Percentiles rank a stretch among this genome's conserved stretches.
Evolutionary conservation across 2,329 filamentous ascomycete species (phyloP).

Genomic region (Trichoderma polysporum): DNA sequence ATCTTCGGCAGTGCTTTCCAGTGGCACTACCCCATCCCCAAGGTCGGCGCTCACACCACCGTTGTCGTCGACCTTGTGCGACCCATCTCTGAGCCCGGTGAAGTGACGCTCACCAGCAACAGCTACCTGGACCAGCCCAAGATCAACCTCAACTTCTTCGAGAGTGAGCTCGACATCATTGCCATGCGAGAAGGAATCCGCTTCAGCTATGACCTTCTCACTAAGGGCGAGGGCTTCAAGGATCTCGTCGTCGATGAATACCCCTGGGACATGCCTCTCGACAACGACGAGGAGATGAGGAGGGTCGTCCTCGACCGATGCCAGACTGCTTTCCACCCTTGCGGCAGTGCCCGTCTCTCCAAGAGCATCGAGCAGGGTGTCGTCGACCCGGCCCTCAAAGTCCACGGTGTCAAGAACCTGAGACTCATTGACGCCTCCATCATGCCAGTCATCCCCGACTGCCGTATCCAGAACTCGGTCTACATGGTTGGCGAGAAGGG

Average conservation of each 20-base stretch:
- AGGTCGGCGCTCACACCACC: conserved; percentile 51
- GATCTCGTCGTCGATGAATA: conserved; percentile 55
- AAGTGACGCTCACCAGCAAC: conserved; percentile 54
- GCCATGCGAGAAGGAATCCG: conserved; percentile 59
- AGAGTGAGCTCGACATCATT: conserved; percentile 55
- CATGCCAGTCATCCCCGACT: conserved; percentile 56
- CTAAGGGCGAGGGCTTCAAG: conserved; percentile 55
- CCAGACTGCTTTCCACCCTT: conserved; percentile 60
- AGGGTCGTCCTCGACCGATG: conserved; percentile 55
- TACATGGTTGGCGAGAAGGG: conserved; percentile 60
- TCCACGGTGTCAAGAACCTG: conserved; percentile 54
- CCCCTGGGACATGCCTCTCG: conserved; percentile 59
- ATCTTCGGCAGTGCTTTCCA: conserved; percentile 54
- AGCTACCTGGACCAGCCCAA: conserved; percentile 58
- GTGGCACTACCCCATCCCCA: conserved; percentile 45
- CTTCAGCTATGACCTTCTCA: conserved; percentile 57
- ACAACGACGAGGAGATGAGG: conserved; percentile 57
- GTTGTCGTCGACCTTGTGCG: conserved; percentile 52
- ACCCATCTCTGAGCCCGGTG: conserved; percentile 46
- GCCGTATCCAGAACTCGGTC: conserved; percentile 59
- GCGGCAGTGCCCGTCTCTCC: conserved; percentile 54
- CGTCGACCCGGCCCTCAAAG: conserved; percentile 50
- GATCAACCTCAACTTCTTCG: conserved; percentile 62
- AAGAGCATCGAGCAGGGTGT: conserved; percentile 53
- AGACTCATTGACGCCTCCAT: conserved; percentile 57